Evolutionary conservation across 306 rosid species (phyloP), one percentile per base, ranked within the genome.

Genomic region (Quercus dentata): DNA sequence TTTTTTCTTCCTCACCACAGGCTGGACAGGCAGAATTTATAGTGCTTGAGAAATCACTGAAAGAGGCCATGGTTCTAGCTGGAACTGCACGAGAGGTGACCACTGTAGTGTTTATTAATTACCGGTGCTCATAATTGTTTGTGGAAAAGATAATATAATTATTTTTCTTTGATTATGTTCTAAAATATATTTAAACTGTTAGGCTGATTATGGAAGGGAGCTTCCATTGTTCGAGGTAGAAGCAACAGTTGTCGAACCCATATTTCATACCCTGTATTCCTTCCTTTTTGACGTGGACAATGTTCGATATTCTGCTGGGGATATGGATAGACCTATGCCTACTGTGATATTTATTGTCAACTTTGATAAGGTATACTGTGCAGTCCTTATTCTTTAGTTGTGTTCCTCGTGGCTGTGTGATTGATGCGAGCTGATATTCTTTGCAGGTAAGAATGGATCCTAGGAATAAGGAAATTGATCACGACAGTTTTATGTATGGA

Each of bases 121-220:
- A 14, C 67, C 67, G 33, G 23, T 78, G 62, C n/a, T 59, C 57
- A 74, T 21, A 38, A 10, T 71, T 56, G 71, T 56, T 56, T 9
- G 38, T 61, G 20, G 21, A 65, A 31, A 27, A 70, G 55, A 49
- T 63, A 52, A 71, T 3, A 12, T 33, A 41, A 54, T n/a, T 3
- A 41, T 68, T 77, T 23, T 27, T 27, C 49, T 38, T 28, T 25
- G 33, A 51, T 78, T 49, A 52, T 57, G 69, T 86, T 78, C 75
- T 83, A 41, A 82, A 44, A 76, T 33, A 56, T 33, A 20, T 74
- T 59, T 74, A 57, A 70, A 77, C 76, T 67, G 79, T 38, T 88
- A 95, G 99, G 71, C 84, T 78, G 97, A 91, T 52, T 92, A 88
- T 85, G 99, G 99, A 81, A 91, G 95, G 89, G 97, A 91, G 81